Evolutionary conservation across 495 filamentous ascomycete species (phyloP).

Genomic region (Neurospora hispaniola): DNA sequence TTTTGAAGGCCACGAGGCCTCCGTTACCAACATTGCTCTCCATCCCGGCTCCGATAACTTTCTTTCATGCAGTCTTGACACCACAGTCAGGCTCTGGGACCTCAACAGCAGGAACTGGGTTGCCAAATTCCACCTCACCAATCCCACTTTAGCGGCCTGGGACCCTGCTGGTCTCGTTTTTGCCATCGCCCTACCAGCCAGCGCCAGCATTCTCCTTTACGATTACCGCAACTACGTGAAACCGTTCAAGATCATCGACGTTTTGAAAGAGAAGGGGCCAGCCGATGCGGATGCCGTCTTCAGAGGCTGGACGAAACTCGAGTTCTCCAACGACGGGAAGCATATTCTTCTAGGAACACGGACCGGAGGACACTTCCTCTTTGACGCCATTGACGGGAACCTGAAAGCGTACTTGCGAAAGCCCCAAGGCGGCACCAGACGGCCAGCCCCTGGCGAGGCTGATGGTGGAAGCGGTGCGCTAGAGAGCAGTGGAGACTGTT

Average conservation of each 20-base stretch:
- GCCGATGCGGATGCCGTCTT: slow-evolving; percentile 27
- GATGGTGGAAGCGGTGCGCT: slow-evolving; percentile 21
- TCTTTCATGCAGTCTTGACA: slow-evolving; percentile 79
- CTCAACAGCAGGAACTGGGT: slow-evolving; percentile 59
- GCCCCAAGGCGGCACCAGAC: slow-evolving; percentile 29
- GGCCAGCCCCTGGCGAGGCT: slow-evolving; percentile 38
- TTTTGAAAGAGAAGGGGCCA: slow-evolving; percentile 35
- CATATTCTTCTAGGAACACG: slow-evolving; percentile 71
- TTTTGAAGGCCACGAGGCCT: slow-evolving; percentile 74
- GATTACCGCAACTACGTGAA: slow-evolving; percentile 90
- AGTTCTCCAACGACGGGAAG: slow-evolving; percentile 94
- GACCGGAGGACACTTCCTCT: slow-evolving; percentile 68
- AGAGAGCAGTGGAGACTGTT: slow-evolving; percentile 64
- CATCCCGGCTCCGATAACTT: slow-evolving; percentile 74
- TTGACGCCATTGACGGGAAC: slow-evolving; percentile 79
- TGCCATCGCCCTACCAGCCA: slow-evolving; percentile 73
- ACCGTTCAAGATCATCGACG: slow-evolving; percentile 80
- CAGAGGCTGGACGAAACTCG: slow-evolving; percentile 71
- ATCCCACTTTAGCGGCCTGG: slow-evolving; percentile 73
- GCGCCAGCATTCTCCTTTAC: slow-evolving; percentile 73
- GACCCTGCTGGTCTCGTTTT: slow-evolving; percentile 86
- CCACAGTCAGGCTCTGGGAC: slow-evolving; percentile 84
- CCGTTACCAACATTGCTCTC: slow-evolving; percentile 70
- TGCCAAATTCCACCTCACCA: slow-evolving; percentile 64
- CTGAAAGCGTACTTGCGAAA: slow-evolving; percentile 54